Conservation (phyloP, 2,329 filamentous ascomycete genomes). For the Claviceps arundinis region DNA sequence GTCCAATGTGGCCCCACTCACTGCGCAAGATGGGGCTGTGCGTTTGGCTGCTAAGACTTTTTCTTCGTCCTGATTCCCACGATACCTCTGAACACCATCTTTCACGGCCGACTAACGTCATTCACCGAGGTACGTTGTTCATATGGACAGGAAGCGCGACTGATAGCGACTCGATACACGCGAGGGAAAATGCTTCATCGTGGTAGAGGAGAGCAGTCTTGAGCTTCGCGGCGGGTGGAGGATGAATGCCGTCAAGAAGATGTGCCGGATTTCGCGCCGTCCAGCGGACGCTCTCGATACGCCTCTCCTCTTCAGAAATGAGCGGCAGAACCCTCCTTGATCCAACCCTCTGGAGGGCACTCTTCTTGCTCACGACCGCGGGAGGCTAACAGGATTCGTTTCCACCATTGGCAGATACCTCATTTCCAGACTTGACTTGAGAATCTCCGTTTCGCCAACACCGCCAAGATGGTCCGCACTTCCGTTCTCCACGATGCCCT, state of each 20-base stretch:
- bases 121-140: slow-evolving; percentile 31
- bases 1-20: slow-evolving; percentile 1
- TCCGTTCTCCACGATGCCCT: slow-evolving; percentile 99
- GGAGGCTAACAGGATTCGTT: slow-evolving; percentile 43
- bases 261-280: background rate
- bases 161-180: slow-evolving; percentile 20
- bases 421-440: slow-evolving; percentile 55
- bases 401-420: slow-evolving; percentile 44
- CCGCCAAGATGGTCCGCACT: slow-evolving; percentile 95
- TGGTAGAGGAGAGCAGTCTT: slow-evolving; percentile 52
- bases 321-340: slow-evolving; percentile 58
- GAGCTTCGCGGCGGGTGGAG: slow-evolving; percentile 16
- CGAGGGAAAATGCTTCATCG: slow-evolving; percentile 30
- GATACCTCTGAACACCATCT: background rate
- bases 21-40: background rate
- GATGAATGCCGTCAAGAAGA: background rate
- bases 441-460: slow-evolving; percentile 52
- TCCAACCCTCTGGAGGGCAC: slow-evolving; percentile 42
- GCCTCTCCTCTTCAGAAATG: slow-evolving; percentile 49
- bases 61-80: background rate
- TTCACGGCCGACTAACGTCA: slow-evolving; percentile 2
- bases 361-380: slow-evolving; percentile 52
- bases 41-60: slow-evolving; percentile 4
- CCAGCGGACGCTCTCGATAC: slow-evolving; percentile 33
- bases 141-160: slow-evolving; percentile 3